Evolutionary conservation across 1,284 basidiomycete species (phyloP).

Genomic region (Austroboletus niveus): DNA sequence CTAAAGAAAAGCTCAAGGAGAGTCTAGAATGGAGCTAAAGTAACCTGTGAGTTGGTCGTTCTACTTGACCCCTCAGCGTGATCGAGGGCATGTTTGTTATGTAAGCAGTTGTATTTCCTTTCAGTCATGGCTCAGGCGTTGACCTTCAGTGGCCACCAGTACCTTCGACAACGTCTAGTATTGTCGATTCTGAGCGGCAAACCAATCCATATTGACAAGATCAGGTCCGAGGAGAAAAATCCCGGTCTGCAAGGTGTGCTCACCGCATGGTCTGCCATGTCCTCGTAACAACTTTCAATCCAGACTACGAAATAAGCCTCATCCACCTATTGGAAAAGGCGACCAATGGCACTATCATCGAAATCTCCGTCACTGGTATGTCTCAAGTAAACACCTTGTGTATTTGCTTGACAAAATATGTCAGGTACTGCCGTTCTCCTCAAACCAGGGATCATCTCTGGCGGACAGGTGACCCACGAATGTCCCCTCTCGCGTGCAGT

Average conservation of each 20-base stretch:
- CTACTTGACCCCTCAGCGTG: conserved; percentile 4
- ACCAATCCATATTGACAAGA: conserved; percentile 83
- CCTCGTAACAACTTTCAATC: conserved; percentile 1
- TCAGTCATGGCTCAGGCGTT: conserved; percentile 44
- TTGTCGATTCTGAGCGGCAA: conserved; percentile 89
- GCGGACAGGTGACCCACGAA: conserved; percentile 82
- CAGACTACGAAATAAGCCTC: conserved; percentile 93
- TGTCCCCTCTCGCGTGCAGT: conserved; percentile 86
- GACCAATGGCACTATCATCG: conserved; percentile 94
- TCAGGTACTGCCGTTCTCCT: conserved; percentile 87
- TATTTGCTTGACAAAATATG: conserved; percentile 3
- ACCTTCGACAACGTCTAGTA: conserved; percentile 84
- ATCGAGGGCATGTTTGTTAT: conserved; percentile 17
- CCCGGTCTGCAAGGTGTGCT: conserved; percentile 83
- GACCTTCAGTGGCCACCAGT: conserved; percentile 76
- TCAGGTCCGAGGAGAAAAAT: conserved; percentile 89
- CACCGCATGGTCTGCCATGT: not conserved
- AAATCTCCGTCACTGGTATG: conserved; percentile 93
- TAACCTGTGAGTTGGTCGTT: not conserved
- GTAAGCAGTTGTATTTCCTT: conserved; percentile 17
- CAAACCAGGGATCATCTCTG: conserved; percentile 89
- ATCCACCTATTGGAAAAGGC: conserved; percentile 88
- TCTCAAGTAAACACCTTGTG: not conserved
- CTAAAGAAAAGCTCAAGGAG: conserved; percentile 11
- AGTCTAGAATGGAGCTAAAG: conserved; percentile 12